A percentile compares a stretch with the other conserved stretches of the same genome.
Conservation (phyloP, 352 stramenopile genomes). For the Globisporangium polare region DNA sequence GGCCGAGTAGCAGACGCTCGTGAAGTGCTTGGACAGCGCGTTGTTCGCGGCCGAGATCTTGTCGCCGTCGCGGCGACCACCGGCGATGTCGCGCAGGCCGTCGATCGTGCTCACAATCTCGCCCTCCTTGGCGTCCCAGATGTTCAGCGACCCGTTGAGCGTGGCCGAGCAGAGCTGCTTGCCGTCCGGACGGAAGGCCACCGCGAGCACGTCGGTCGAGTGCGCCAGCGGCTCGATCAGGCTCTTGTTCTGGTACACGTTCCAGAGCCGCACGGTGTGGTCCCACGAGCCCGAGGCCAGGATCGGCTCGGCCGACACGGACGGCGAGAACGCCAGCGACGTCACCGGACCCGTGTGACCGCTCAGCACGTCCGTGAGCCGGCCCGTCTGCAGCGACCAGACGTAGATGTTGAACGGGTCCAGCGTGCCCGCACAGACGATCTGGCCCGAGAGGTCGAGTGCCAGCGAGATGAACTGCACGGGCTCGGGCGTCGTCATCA, state of each 20-base stretch:
- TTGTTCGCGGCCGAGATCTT: slow-evolving; percentile 87
- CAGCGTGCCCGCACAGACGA: slow-evolving; percentile 93
- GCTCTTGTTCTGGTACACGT: slow-evolving; percentile 96
- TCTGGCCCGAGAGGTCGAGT: slow-evolving; percentile 96
- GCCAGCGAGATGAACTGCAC: slow-evolving; percentile 98
- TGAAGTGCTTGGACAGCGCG: slow-evolving; percentile 96
- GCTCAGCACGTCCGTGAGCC: slow-evolving; percentile 97
- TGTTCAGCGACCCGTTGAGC: slow-evolving; percentile 94
- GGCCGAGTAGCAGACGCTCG: slow-evolving; percentile 98
- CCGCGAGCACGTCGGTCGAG: slow-evolving; percentile 94
- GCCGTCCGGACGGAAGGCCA: slow-evolving; percentile 96
- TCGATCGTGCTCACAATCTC: slow-evolving; percentile 95
- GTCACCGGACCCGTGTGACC: slow-evolving; percentile 97
- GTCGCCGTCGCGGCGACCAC: slow-evolving; percentile 84
- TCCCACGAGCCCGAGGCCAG: slow-evolving; percentile 98
- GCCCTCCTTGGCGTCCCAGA: slow-evolving; percentile 98
- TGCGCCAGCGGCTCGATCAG: slow-evolving; percentile 96
- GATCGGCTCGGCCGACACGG: slow-evolving; percentile 69
- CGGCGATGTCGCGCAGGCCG: slow-evolving; percentile 94
- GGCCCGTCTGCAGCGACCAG: slow-evolving; percentile 96
- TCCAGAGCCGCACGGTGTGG: slow-evolving; percentile 98
- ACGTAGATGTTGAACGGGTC: slow-evolving; percentile 98
- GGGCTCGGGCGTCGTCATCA: slow-evolving; percentile 95
- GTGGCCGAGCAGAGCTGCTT: slow-evolving; percentile 95
- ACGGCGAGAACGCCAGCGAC: slow-evolving; percentile 90